Conservation (phyloP, 257 asterid genomes). For the Ocimum tenuiflorum region DNA sequence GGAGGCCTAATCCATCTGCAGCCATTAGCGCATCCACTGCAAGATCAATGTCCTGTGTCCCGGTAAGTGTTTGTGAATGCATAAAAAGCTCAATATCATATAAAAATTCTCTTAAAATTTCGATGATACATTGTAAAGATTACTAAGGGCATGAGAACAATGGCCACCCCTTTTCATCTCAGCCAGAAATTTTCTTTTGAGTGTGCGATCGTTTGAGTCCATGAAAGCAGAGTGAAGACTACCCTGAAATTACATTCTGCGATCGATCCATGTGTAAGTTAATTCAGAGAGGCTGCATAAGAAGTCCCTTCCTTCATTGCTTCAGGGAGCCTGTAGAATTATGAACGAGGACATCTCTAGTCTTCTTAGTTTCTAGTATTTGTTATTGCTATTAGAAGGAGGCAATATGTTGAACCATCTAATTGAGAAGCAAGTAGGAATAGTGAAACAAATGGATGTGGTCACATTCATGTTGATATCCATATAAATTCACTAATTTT, state of each 20-base stretch:
- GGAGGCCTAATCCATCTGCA: conserved; percentile 29
- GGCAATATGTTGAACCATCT: too few relatives aligned
- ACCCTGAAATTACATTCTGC: not conserved
- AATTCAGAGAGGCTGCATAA: too few relatives aligned
- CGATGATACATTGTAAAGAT: not conserved
- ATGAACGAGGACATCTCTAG: too few relatives aligned
- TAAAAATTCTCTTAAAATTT: not conserved
- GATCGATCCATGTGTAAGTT: too few relatives aligned
- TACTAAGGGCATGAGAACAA: not conserved
- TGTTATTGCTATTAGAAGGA: too few relatives aligned
- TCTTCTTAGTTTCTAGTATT: too few relatives aligned
- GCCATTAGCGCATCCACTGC: conserved; percentile 12
- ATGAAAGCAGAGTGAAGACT: not conserved
- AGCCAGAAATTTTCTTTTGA: not conserved
- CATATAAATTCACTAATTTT: too few relatives aligned
- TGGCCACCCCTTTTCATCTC: not conserved
- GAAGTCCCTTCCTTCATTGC: too few relatives aligned
- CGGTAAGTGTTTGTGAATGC: conserved; percentile 22
- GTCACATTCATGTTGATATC: too few relatives aligned
- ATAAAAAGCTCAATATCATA: not conserved
- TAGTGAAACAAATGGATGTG: too few relatives aligned
- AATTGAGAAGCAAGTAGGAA: too few relatives aligned
- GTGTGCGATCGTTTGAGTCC: not conserved
- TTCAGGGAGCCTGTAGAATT: too few relatives aligned
- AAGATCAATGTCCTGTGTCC: conserved; percentile 15